Base-by-base conservation (phyloP, 441 rosid genomes). In the Pelargonium fulgidum region DNA sequence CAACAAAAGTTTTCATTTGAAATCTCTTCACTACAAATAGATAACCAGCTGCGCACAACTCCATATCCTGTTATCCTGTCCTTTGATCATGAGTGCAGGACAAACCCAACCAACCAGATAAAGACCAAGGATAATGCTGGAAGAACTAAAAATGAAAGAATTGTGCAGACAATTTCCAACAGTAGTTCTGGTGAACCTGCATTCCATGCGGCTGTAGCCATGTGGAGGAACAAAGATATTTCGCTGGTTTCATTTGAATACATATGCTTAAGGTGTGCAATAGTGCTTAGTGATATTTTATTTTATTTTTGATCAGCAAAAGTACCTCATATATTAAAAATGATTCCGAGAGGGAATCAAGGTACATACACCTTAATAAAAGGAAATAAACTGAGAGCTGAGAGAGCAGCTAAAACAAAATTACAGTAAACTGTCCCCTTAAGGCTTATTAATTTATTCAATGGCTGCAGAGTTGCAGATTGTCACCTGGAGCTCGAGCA, bases 401-500 rank as follows among this genome's bases (percentile, higher is more conserved):
- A n/a, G n/a, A n/a, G n/a, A n/a, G n/a, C n/a, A n/a, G n/a, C n/a
- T n/a, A n/a, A n/a, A n/a, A n/a, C n/a, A n/a, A n/a, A n/a, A n/a
- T n/a, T n/a, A n/a, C n/a, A n/a, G n/a, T n/a, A n/a, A n/a, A n/a
- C 11, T 2, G 44, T 14, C 44, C 44, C 39, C 64, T 44, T 45
- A 68, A 50, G 58, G 66, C 82, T 84, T 76, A 80, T 54, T 33
- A 20, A 63, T 73, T 67, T 24, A 62, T 45, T 73, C 67, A 47
- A 73, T 72, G 70, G 72, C 74, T 89, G 87, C 89, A 94, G 99
- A 76, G 78, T 91, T 54, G 86, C 85, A 77, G 86, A 85, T 80
- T 91, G 92, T 73, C 79, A 76, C 72, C 96, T 94, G 74, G 96
- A 91, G 82, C 89, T 94, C 74, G 99, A 94, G 78, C 91, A 89